phyloP scores from a whole-genome alignment of 225 moss, liverwort and hornwort genomes.

The Thuidium tamariscinum region DNA sequence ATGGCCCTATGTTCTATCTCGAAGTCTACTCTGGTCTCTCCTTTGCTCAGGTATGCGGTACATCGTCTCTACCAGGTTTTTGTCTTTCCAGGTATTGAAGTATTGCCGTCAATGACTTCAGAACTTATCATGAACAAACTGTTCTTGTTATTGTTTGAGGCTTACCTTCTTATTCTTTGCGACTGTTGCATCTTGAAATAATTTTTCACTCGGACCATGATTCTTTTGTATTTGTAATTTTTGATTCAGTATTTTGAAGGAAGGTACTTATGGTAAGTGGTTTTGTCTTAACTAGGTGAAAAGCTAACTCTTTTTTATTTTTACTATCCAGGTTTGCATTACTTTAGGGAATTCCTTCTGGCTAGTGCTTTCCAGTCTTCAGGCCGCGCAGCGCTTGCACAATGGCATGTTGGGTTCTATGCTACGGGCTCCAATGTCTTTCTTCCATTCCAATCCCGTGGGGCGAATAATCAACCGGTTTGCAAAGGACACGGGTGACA shows the following conservation, averaged over 20 bases:
- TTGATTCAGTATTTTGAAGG: background rate
- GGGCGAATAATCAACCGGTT: slow-evolving; percentile 92
- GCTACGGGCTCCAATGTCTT: slow-evolving; percentile 84
- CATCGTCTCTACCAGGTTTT: background rate
- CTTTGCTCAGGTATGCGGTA: slow-evolving; percentile 46
- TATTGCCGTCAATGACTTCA: background rate
- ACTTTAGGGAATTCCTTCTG: slow-evolving; percentile 69
- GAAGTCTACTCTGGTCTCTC: slow-evolving; percentile 71
- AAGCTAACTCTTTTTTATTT: background rate
- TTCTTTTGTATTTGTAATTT: background rate
- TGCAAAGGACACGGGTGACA: slow-evolving; percentile 89
- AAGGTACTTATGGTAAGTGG: background rate
- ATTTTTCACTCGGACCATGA: background rate
- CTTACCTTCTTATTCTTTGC: background rate
- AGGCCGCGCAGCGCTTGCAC: slow-evolving; percentile 56
- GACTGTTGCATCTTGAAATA: background rate
- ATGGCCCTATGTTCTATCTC: slow-evolving; percentile 57
- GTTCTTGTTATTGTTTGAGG: background rate
- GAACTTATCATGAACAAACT: background rate
- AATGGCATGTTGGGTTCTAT: slow-evolving; percentile 73
- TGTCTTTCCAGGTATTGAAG: background rate
- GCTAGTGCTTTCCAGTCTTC: slow-evolving; percentile 67
- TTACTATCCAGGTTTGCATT: slow-evolving; percentile 40
- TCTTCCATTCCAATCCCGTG: slow-evolving; percentile 87
- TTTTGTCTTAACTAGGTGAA: background rate